Percentiles rank a stretch among this genome's conserved stretches.
phyloP scores from a whole-genome alignment of 106 monocot genomes.

The Posidonia australis region DNA sequence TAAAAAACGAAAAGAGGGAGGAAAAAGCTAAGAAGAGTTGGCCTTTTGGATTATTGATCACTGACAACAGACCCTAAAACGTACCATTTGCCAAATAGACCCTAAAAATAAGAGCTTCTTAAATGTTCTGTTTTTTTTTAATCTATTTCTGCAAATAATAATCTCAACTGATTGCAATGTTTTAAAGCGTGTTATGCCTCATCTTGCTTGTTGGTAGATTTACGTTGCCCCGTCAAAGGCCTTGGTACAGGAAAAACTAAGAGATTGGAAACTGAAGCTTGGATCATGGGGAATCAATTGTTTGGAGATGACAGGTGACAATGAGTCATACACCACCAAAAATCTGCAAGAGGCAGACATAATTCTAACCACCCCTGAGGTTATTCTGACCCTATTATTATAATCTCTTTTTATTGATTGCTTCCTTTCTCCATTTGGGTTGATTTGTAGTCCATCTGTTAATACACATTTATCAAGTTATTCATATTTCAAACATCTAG shows the following conservation, averaged over 20 bases:
- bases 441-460: too few species aligned
- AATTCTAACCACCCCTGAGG: conserved; percentile 93
- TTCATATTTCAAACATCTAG: too few species aligned
- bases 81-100: too few species aligned
- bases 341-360: conserved; percentile 79
- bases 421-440: neutral
- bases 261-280: conserved; percentile 90
- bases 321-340: conserved; percentile 50
- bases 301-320: conserved; percentile 95
- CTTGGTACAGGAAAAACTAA: conserved; percentile 86
- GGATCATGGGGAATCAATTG: conserved; percentile 56
- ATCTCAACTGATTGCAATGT: neutral
- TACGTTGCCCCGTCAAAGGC: conserved; percentile 98
- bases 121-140: too few species aligned
- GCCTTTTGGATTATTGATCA: too few species aligned
- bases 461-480: too few species aligned
- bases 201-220: conserved; percentile 31
- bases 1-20: too few species aligned
- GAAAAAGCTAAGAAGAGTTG: too few species aligned
- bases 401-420: neutral
- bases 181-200: neutral
- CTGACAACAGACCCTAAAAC: too few species aligned
- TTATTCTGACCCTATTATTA: conserved; percentile 7
- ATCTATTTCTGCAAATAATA: too few species aligned
- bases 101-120: too few species aligned